A percentile compares a stretch with the other conserved stretches of the same genome.
Conservation (phyloP, 2,329 filamentous ascomycete genomes). For the Aphanoascus verrucosus region DNA sequence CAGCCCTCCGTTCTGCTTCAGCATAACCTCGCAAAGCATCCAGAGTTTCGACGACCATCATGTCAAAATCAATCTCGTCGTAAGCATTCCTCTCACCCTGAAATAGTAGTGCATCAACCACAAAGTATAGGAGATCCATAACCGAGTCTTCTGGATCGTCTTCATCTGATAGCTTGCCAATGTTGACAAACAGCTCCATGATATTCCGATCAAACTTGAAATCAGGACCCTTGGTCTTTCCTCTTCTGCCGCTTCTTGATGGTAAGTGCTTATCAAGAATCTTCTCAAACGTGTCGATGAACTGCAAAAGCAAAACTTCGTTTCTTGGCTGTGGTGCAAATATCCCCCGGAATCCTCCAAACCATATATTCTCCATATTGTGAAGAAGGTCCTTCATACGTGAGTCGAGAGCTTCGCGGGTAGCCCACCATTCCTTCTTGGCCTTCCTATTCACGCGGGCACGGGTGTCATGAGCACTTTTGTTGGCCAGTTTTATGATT, state of each 20-base stretch:
- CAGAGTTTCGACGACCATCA: conserved; percentile 75
- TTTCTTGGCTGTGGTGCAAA: conserved; percentile 63
- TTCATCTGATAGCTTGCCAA: conserved; percentile 61
- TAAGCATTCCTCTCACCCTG: conserved; percentile 93
- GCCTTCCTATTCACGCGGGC: conserved; percentile 64
- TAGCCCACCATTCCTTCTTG: conserved; percentile 79
- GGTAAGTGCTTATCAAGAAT: conserved; percentile 78
- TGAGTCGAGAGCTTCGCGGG: conserved; percentile 67
- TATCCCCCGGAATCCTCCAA: conserved; percentile 90
- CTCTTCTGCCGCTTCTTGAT: conserved; percentile 55
- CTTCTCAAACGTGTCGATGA: conserved; percentile 65
- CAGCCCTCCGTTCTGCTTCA: conserved; percentile 26
- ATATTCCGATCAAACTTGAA: conserved; percentile 55
- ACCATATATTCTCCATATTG: conserved; percentile 86
- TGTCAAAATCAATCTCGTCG: conserved; percentile 93
- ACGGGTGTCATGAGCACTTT: conserved; percentile 63
- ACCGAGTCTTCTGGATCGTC: conserved; percentile 78
- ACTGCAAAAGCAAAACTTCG: conserved; percentile 56
- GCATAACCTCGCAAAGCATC: conserved; percentile 78
- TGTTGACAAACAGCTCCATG: conserved; percentile 75
- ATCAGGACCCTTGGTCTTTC: conserved; percentile 43
- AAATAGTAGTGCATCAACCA: conserved; percentile 92
- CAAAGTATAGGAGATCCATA: conserved; percentile 90
- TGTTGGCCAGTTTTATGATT: conserved; percentile 71
- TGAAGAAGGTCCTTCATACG: conserved; percentile 66